These are phyloP conservation scores for Ricinus communis DNA, from an alignment of 345 rosid genomes.

Conservation along the genomic window DNA sequence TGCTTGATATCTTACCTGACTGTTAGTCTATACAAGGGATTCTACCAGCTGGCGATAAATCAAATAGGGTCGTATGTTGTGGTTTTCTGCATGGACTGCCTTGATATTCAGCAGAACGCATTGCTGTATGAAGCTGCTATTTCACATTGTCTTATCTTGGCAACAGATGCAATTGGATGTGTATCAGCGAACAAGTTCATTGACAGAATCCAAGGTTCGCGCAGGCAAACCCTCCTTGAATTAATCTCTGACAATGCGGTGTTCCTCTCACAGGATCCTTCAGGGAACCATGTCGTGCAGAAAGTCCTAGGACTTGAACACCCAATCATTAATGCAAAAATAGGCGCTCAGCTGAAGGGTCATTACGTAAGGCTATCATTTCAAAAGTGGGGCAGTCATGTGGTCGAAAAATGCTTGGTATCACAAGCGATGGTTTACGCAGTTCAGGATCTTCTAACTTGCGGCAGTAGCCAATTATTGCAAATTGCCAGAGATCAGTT, in stretches of 20 bases:
- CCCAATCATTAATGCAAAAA: conserved; percentile 5
- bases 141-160: conserved; percentile 16
- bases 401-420: conserved; percentile 27
- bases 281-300: conserved; percentile 35
- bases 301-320: conserved; percentile 20
- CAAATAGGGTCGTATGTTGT: conserved; percentile 13
- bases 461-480: conserved; percentile 17
- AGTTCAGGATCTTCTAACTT: conserved; percentile 16
- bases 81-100: conserved; percentile 11
- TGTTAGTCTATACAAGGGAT: neutral
- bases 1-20: neutral
- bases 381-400: conserved; percentile 33
- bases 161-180: conserved; percentile 21
- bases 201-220: conserved; percentile 17
- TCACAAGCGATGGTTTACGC: neutral
- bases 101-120: neutral
- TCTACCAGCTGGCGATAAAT: conserved; percentile 10
- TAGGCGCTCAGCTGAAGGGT: conserved; percentile 14
- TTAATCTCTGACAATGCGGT: conserved; percentile 7
- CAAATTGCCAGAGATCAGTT: conserved; percentile 18
- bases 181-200: conserved; percentile 21
- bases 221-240: conserved; percentile 6
- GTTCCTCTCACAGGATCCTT: conserved; percentile 20
- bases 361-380: conserved; percentile 18
- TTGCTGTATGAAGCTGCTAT: conserved; percentile 15